Conservation (phyloP, 2,329 filamentous ascomycete genomes). For the Aspergillus aculeatinus region DNA sequence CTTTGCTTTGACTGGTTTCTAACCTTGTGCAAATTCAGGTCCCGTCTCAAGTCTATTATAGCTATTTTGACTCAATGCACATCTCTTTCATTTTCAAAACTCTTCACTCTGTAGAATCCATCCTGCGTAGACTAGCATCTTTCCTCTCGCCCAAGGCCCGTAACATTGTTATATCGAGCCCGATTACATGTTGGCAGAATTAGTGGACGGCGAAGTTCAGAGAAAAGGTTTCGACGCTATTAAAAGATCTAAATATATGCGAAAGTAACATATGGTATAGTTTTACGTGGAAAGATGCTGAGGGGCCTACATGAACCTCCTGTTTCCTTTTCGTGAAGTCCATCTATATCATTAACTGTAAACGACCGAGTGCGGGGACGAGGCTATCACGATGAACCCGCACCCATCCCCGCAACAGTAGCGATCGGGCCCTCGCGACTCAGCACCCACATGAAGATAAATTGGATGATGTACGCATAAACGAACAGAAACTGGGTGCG, state of each 20-base stretch:
- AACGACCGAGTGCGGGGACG: neutral
- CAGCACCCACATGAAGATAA: constrained; percentile 89
- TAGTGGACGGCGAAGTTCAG: no score
- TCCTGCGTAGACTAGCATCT: neutral
- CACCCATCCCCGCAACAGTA: constrained; percentile 16
- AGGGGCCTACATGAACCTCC: constrained; percentile 9
- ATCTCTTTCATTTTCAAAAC: neutral
- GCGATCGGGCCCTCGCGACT: constrained; percentile 52
- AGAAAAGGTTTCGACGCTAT: neutral
- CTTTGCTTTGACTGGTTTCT: constrained; percentile 21
- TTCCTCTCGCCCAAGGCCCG: no score
- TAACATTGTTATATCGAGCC: no score
- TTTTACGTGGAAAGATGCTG: neutral
- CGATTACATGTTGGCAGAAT: no score
- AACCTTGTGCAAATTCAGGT: constrained; percentile 17
- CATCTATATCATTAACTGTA: constrained; percentile 25
- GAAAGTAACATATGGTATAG: neutral
- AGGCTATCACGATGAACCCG: constrained; percentile 17
- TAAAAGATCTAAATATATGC: neutral
- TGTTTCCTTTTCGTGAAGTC: constrained; percentile 19
- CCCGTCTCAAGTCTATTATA: neutral
- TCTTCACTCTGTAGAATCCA: neutral
- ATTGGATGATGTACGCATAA: constrained; percentile 91
- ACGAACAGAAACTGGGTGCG: constrained; percentile 89
- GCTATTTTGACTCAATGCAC: neutral